Base-by-base conservation (phyloP, 2,329 filamentous ascomycete species). In the Penicillium sp. region DNA sequence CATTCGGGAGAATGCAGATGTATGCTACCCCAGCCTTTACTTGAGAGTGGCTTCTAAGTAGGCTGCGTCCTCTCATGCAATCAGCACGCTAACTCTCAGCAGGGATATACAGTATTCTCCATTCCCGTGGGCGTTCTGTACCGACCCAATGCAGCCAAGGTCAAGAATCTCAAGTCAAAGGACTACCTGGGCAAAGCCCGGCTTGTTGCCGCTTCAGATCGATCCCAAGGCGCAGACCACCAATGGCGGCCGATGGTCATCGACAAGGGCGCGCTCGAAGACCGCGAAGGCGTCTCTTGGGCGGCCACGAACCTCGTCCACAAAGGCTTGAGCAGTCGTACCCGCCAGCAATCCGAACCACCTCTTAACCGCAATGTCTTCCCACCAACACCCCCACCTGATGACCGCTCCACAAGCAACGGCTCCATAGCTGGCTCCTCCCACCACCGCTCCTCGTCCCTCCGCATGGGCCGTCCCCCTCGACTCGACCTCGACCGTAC, bases 51-150 rank as follows among this genome's bases (percentile, higher is more conserved):
- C 11, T 17, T 17, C 8, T 11, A 8, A 3, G 11, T 25, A 20
- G 17, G 14, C 54, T 25, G 50, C 41, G 34, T 34, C 17, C 41
- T 35, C 50, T 15, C 1, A 10, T 17, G 25, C 10, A 34, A 14
- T 52, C 20, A 52, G 12, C 6, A n/a, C 15, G 17, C 58, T 59
- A 35, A 60, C 6, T 1, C 15, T 28, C 45, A 42, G 41, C 62
- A 96, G 90, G 95, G 94, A 49, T 99, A 99, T 73, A 98, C 95
- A 0, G 95, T 99, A 43, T 99, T 99, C 79, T 98, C 93, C 0
- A 98, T 98, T 55, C 95, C 95, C 0, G 93, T 98, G 12, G 95
- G 95, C 25, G 91, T 97, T 35, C 86, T 99, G 15, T 99, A 98
- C 78, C 85, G 95, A 59, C 95, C 95, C 22, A 98, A 97, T 73